Base-by-base conservation (phyloP, 2,329 filamentous ascomycete species). In the Diaporthe batatas region DNA sequence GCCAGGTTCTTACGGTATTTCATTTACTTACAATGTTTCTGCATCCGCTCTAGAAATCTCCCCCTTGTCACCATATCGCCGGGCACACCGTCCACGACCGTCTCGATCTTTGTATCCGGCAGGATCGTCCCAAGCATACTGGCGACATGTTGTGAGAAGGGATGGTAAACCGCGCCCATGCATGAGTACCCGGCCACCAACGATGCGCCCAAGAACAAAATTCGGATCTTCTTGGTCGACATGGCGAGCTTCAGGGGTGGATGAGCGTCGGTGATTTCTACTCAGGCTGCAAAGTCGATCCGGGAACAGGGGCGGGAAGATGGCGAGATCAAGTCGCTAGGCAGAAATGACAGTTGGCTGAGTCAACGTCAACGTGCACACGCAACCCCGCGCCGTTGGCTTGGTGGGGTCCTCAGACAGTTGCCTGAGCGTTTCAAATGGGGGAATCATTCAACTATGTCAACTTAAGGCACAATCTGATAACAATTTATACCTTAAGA, bases 1-100 rank as follows among this genome's bases (percentile, higher is more conserved):
- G 1, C 44, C 25, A 25, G 12, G 21, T 51, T 53, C 32, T 55
- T 18, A n/a, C 21, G n/a, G 32, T 16, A 11, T 54, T 3, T 0
- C 49, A 3, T 54, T 1, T 25, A 76, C 75, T 36, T 34, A 80
- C 79, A 80, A 10, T 76, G 74, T 1, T 67, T 62, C n/a, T 75
- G 47, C 55, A 81, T 77, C n/a, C 81, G 76, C 0, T n/a, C 12
- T 10, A 72, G 34, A 36, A 78, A 82, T 29, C 71, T 73, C 6
- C 47, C 58, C 6, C 76, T 78, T 11, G 72, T 58, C 34, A 79
- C 77, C 6, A 76, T 57, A 16, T 78, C 77, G 2, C 81, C 81
- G 1, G 78, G 72, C 42, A 71, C 2, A 1, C 81, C 81, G 42
- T 81, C 79, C 44, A 73, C 72, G 25, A 71, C 72, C 2, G 42